Evolutionary conservation across 2,329 filamentous ascomycete genomes (phyloP).

Genomic region (Stemphylium beticola): DNA sequence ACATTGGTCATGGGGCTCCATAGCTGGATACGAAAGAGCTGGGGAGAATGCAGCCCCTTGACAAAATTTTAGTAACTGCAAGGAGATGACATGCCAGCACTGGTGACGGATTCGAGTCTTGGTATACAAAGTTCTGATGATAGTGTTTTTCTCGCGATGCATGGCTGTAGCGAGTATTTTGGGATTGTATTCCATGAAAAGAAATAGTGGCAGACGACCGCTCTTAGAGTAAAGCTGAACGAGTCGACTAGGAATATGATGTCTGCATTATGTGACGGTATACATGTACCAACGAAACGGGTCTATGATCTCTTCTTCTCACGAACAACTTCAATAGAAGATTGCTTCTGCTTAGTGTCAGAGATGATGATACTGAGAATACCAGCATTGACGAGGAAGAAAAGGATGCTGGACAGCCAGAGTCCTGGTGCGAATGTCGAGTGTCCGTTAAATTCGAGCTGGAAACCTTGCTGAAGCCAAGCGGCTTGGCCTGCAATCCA

Average conservation of each 20-base stretch:
- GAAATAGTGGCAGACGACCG: too few species aligned
- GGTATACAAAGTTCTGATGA: too few species aligned
- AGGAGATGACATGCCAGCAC: too few species aligned
- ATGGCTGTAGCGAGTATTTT: too few species aligned
- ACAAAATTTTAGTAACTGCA: too few species aligned
- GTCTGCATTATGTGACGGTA: not conserved
- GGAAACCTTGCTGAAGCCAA: slow-evolving; percentile 59
- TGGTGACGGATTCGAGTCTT: too few species aligned
- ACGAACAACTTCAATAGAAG: not conserved
- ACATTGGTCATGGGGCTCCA: not conserved
- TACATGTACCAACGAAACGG: too few species aligned
- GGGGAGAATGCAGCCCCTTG: too few species aligned
- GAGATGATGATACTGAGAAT: slow-evolving; percentile 79
- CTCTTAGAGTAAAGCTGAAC: too few species aligned
- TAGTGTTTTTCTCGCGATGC: too few species aligned
- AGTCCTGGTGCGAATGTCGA: slow-evolving; percentile 88
- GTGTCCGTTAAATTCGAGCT: slow-evolving; percentile 66
- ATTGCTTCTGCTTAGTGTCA: slow-evolving; percentile 56
- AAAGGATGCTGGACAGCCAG: slow-evolving; percentile 75
- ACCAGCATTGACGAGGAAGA: slow-evolving; percentile 88
- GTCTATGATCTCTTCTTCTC: not conserved
- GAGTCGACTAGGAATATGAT: not conserved
- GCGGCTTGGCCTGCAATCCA: slow-evolving; percentile 77
- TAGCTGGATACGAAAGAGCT: too few species aligned
- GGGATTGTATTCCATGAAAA: too few species aligned